phyloP scores from a whole-genome alignment of 2,329 filamentous ascomycete genomes.

The Elsinoe arachidis region DNA sequence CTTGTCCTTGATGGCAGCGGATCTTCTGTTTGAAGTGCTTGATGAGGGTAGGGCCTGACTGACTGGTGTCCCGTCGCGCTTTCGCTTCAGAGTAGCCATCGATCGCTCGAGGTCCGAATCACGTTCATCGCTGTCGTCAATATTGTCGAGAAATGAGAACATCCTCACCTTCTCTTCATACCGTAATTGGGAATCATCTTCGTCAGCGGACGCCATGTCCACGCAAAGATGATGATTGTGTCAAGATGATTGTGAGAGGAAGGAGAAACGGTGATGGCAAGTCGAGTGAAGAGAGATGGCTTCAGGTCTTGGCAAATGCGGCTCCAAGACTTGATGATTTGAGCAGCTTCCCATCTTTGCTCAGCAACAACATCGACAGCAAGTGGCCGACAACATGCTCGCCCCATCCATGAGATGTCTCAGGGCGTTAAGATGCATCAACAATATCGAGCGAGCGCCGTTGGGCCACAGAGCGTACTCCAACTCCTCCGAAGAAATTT shows the following conservation, averaged over 20 bases:
- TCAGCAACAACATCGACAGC: not conserved
- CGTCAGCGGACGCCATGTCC: not conserved
- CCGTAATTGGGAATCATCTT: not conserved
- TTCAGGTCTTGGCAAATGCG: conserved; percentile 10
- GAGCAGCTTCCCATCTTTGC: not conserved
- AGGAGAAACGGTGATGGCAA: not conserved
- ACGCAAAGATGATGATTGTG: not conserved
- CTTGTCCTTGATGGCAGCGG: not conserved
- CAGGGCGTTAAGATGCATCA: conserved; percentile 23
- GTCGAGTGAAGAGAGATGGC: not conserved
- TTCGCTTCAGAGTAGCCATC: conserved; percentile 16
- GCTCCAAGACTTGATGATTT: not conserved
- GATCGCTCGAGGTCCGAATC: conserved; percentile 21
- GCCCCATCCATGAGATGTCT: conserved; percentile 24
- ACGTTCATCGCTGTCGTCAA: conserved; percentile 19
- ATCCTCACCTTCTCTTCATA: conserved; percentile 18
- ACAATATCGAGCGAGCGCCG: conserved; percentile 15
- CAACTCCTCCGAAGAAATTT: not conserved
- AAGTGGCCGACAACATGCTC: not conserved
- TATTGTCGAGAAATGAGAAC: conserved; percentile 19
- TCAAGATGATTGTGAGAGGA: too few species aligned
- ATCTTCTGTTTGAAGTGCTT: not conserved
- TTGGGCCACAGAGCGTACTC: not conserved
- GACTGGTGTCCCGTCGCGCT: not conserved
- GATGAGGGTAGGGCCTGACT: not conserved